Conservation (phyloP, 768 basidiomycete species). For the Trametes elegans region DNA sequence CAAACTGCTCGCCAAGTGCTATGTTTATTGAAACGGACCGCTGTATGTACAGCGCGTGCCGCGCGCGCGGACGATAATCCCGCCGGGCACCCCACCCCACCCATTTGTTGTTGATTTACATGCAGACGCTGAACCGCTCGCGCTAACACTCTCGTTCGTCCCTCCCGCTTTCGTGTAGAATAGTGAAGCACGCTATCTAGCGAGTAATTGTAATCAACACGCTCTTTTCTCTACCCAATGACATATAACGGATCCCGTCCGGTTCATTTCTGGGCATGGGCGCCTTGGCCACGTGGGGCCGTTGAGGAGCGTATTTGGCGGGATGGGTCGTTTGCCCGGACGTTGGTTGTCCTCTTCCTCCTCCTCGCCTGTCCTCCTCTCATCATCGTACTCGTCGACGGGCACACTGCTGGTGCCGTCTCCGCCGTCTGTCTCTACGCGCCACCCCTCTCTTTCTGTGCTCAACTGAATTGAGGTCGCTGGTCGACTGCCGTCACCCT, state of each 20-base stretch:
- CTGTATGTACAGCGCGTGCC: too few relatives aligned
- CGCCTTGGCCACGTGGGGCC: neutral
- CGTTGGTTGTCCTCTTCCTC: constrained; percentile 18
- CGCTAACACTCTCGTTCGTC: neutral
- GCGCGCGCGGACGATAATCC: neutral
- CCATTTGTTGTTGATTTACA: neutral
- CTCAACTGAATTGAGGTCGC: constrained; percentile 15
- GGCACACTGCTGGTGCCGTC: neutral
- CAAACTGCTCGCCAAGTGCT: too few relatives aligned
- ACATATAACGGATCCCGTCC: too few relatives aligned
- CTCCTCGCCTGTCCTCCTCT: constrained; percentile 20
- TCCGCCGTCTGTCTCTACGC: constrained; percentile 10
- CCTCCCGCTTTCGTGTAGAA: constrained; percentile 3
- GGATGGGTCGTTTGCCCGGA: neutral
- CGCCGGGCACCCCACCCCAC: neutral
- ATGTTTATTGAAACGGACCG: too few relatives aligned
- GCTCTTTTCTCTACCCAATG: neutral
- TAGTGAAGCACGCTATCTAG: constrained; percentile 6
- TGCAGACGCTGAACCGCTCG: neutral
- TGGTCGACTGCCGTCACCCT: constrained; percentile 21
- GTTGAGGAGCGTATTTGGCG: constrained; percentile 5
- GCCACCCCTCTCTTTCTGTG: neutral
- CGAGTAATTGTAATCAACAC: constrained; percentile 5
- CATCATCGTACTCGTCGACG: neutral
- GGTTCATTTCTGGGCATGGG: too few relatives aligned